phyloP scores from a whole-genome alignment of 192 early-diverging fungal genomes.

The Coemansia sp. region DNA sequence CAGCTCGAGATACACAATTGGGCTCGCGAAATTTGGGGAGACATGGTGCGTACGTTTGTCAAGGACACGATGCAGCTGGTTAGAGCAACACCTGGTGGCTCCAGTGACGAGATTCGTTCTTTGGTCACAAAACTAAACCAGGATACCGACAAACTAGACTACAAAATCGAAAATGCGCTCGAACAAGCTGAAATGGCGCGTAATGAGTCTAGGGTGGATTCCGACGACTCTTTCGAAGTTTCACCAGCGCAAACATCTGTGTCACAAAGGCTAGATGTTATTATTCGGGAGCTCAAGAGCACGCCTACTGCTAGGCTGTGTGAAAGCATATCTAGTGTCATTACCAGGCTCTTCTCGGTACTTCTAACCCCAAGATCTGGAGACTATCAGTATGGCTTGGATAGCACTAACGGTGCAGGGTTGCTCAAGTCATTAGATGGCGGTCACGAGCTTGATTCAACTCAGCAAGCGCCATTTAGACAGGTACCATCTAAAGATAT shows the following conservation, averaged over 20 bases:
- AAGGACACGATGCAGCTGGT: background rate
- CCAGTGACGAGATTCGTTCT: background rate
- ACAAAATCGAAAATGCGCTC: constrained; percentile 19
- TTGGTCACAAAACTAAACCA: constrained; percentile 3
- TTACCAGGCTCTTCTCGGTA: constrained; percentile 9
- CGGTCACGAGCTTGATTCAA: no score
- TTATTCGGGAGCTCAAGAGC: constrained; percentile 18
- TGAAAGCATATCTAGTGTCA: constrained; percentile 24
- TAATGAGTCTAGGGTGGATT: constrained; percentile 1
- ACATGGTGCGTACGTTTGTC: constrained; percentile 13
- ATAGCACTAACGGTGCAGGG: background rate
- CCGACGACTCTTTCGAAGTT: constrained; percentile 1
- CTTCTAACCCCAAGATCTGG: background rate
- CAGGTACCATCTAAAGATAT: no score
- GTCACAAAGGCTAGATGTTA: constrained; percentile 17
- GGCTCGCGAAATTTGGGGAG: constrained; percentile 30
- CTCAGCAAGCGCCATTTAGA: no score
- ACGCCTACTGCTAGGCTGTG: constrained; percentile 24
- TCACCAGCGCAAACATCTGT: constrained; percentile 12
- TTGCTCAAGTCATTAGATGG: no score
- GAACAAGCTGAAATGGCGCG: constrained; percentile 8
- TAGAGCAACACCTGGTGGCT: background rate
- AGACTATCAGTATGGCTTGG: no score
- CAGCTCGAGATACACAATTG: constrained; percentile 33
- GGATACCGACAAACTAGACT: constrained; percentile 27